Evolutionary conservation across 345 rosid genomes (phyloP).

Genomic region (Dipteronia dyeriana): DNA sequence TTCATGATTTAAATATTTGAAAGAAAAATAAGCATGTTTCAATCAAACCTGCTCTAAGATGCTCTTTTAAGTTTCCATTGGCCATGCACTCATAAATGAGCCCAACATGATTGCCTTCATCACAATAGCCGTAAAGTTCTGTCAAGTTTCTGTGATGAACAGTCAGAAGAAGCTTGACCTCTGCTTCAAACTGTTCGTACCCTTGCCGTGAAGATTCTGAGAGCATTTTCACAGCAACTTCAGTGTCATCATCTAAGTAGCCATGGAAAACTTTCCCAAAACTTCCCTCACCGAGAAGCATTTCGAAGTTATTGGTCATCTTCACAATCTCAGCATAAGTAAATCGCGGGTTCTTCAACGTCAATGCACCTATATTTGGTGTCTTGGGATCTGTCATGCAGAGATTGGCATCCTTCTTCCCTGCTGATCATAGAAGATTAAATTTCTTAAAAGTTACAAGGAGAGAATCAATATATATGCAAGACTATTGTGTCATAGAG

Average conservation of each 20-base stretch:
- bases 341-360: conserved; percentile 24
- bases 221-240: conserved; percentile 48
- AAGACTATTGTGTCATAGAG: not conserved
- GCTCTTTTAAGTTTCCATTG: conserved; percentile 48
- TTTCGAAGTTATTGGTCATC: conserved; percentile 41
- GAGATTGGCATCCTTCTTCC: not conserved
- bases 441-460: no score
- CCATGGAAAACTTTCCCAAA: conserved; percentile 44
- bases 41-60: conserved; percentile 35
- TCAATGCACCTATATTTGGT: not conserved
- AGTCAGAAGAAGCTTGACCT: conserved; percentile 42
- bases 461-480: not conserved
- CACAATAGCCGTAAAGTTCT: conserved; percentile 56
- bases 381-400: not conserved
- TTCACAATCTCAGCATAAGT: conserved; percentile 24
- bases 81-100: conserved; percentile 64
- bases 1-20: not conserved
- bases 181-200: conserved; percentile 39
- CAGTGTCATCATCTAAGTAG: conserved; percentile 14
- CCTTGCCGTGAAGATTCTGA: conserved; percentile 35
- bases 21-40: not conserved
- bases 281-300: conserved; percentile 38
- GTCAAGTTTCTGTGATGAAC: conserved; percentile 48
- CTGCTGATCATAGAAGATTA: not conserved
- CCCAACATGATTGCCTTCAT: conserved; percentile 40